Base-by-base conservation (phyloP, 2,329 filamentous ascomycete species). In the Berkeleyomyces basicola region DNA sequence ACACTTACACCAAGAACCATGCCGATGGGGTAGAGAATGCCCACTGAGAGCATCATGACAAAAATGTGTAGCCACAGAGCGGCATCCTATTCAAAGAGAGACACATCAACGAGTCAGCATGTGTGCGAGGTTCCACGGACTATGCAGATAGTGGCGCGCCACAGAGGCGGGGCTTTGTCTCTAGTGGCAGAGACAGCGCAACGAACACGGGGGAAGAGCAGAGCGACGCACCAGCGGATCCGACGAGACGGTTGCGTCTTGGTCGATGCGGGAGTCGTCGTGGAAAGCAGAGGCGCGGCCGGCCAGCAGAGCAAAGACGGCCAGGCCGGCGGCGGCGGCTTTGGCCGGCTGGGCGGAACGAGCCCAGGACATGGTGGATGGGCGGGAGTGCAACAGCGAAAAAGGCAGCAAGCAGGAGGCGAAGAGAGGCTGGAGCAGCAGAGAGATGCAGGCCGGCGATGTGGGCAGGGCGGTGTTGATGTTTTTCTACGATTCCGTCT, bases 41-140 rank as follows among this genome's bases (percentile, higher is more conserved):
- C 93, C 78, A 95, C 97, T 64, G 90, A 84, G 64, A 93, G 70
- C 72, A 85, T 86, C 79, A 96, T 91, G 55, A 95, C 74, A 65
- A 96, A 79, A 70, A 99, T 97, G 74, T 99, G 93, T 68, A 86
- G 79, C 93, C 93, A 99, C 82, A 99, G 74, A 69, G 84, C 89
- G 49, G 85, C 80, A 72, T 97, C 93, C 81, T 85, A 11, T 14
- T 16, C 31, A 40, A 39, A 61, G 16, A 31, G 42, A 59, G 23
- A 47, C 3, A 59, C 46, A 36, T 2, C n/a, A 7, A 23, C 37
- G 60, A 16, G 33, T 59, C 5, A 46, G 40, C n/a, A 55, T 55
- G 47, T 42, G 2, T 61, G 31, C 43, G 43, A 47, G 40, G 44
- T 55, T 55, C 39, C 51, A 55, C 51, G 7, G 49, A 10, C 4